Evolutionary conservation across 2,329 filamentous ascomycete species (phyloP).

Genomic region (Lecanicillium sp.): DNA sequence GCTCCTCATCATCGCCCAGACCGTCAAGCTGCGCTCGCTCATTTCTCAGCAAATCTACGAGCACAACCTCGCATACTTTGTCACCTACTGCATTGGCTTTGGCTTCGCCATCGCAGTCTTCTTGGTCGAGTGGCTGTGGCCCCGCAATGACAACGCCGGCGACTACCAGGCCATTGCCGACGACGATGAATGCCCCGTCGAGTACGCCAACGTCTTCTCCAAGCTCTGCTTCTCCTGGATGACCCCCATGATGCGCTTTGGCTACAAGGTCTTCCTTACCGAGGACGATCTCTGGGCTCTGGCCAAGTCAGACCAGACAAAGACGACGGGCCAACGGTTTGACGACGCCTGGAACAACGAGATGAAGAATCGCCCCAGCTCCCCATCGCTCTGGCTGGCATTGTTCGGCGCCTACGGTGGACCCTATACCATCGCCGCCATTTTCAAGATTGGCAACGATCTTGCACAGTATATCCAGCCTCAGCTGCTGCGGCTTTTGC

Average conservation of each 20-base stretch:
- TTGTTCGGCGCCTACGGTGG: conserved; percentile 77
- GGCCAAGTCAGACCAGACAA: conserved; percentile 70
- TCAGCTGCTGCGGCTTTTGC: conserved; percentile 77
- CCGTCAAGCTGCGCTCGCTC: conserved; percentile 79
- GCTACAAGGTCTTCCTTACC: conserved; percentile 85
- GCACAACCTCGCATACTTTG: conserved; percentile 64
- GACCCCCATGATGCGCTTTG: conserved; percentile 94
- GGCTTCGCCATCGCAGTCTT: conserved; percentile 66
- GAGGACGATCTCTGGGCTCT: conserved; percentile 96
- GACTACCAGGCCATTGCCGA: conserved; percentile 50
- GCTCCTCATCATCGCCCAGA: conserved; percentile 69
- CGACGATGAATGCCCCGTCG: conserved; percentile 62
- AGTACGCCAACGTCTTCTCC: conserved; percentile 92
- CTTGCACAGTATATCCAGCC: conserved; percentile 82
- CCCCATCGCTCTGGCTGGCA: conserved; percentile 71
- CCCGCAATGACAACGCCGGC: conserved; percentile 57
- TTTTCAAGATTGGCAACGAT: conserved; percentile 90
- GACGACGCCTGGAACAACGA: conserved; percentile 71
- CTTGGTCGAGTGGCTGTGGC: conserved; percentile 75
- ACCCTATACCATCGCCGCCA: conserved; percentile 70
- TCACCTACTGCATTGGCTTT: conserved; percentile 64
- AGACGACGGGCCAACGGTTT: conserved; percentile 61
- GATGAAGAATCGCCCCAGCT: conserved; percentile 54
- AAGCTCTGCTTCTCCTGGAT: conserved; percentile 95
- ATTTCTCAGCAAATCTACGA: conserved; percentile 68